Percentiles rank a stretch among this genome's conserved stretches.
Conservation (phyloP, 495 filamentous ascomycete genomes). For the Podospora conica region DNA sequence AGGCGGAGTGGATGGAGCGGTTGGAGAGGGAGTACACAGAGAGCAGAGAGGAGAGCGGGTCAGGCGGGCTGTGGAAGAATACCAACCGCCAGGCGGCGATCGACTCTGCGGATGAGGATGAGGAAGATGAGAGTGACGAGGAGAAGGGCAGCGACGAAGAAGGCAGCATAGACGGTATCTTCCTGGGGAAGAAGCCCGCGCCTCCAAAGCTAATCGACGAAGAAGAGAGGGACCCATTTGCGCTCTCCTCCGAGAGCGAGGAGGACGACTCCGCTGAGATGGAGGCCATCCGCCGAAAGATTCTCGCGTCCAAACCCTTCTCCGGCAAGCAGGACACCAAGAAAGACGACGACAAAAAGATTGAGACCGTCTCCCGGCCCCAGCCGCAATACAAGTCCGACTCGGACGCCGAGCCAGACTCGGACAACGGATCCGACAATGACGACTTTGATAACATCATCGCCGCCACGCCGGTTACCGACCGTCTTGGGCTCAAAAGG, state of each 20-base stretch:
- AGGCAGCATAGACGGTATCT: constrained; percentile 45
- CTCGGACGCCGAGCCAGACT: constrained; percentile 67
- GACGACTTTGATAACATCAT: constrained; percentile 84
- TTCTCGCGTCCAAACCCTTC: constrained; percentile 53
- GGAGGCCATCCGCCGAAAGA: constrained; percentile 79
- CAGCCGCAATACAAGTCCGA: constrained; percentile 49
- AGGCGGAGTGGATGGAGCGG: constrained; percentile 80
- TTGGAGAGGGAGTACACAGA: constrained; percentile 86
- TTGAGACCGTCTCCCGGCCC: constrained; percentile 52
- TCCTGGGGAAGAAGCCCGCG: constrained; percentile 49
- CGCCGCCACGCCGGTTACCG: constrained; percentile 77
- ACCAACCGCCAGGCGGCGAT: constrained; percentile 58
- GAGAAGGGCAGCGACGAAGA: constrained; percentile 23
- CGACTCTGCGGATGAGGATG: constrained; percentile 49
- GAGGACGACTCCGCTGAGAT: constrained; percentile 84
- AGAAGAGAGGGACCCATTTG: constrained; percentile 57
- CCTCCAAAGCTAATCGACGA: constrained; percentile 24
- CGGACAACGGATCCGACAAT: constrained; percentile 62
- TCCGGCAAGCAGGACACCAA: constrained; percentile 1
- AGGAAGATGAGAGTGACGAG: constrained; percentile 33
- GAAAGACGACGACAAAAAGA: constrained; percentile 40
- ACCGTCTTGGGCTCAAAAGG: constrained; percentile 58
- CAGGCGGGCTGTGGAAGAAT: constrained; percentile 77
- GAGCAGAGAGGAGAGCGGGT: constrained; percentile 59
- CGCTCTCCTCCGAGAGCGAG: constrained; percentile 62